Evolutionary conservation across 371 early-diverging fungal genomes (phyloP), one percentile per base, ranked within the genome.

Genomic region (Capniomyces stellatus): DNA sequence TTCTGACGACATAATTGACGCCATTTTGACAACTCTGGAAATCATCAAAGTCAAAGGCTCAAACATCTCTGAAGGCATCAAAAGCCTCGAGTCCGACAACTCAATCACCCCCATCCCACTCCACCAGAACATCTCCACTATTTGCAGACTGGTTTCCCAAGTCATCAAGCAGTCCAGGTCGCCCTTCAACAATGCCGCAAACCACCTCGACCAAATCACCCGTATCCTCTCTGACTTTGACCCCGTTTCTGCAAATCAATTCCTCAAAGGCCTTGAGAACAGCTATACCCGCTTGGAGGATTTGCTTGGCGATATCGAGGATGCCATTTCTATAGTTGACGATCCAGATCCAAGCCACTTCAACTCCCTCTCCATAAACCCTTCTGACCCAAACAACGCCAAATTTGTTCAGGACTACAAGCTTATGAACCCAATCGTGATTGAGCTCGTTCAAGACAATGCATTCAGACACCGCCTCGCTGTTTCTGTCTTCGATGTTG

Each of bases 401-500:
- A 71, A 72, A 29, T 63, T 64, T 19, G 67, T 75, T 10, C 55
- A 56, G 35, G 54, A 59, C 54, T 44, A 47, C 30, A 62, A 58
- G 25, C 47, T 62, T 47, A 59, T 77, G 66, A 72, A 60, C 63
- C 56, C 64, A 39, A 58, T 64, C 49, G 58, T 77, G 61, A 31
- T 64, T 2, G 69, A 67, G 44, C 50, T 69, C 52, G 51, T 71
- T 40, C 67, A 72, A 47, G 72, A 81, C 24, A 78, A 77, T 58
- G 73, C 77, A 0, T 63, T 75, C 54, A 93, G 89, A 66, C 87
- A 91, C 58, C 74, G 81, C 61, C 66, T 95, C 51, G 89, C 89
- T 13, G 79, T 83, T 54, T 87, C 85, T 12, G 71, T 82, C 23
- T 89, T 88, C 63, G 92, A 95, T 59, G 87, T 95, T 62, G 93